phyloP scores from a whole-genome alignment of 2,329 filamentous ascomycete genomes.

The Trichoderma breve region DNA sequence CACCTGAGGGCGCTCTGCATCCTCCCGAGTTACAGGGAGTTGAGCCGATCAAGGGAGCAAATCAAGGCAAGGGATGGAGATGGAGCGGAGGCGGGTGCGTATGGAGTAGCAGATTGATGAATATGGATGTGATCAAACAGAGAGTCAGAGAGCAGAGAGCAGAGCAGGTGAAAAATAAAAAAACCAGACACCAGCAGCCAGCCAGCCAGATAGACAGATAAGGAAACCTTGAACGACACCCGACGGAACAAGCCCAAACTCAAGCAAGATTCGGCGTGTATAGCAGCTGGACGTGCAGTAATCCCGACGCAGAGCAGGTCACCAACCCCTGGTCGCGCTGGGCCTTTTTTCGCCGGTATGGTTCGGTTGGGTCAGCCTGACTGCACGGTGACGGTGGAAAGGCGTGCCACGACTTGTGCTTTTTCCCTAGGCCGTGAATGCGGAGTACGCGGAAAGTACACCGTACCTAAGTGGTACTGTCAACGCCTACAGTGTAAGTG shows the following conservation, averaged over 20 bases:
- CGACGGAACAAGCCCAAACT: not conserved
- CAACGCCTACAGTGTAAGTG: not conserved
- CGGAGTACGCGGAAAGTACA: conserved; percentile 1
- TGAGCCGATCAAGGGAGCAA: not conserved
- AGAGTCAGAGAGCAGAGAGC: not conserved
- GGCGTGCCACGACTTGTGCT: not conserved
- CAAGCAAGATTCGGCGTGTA: not conserved
- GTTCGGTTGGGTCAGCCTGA: conserved; percentile 4
- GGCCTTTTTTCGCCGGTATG: not conserved
- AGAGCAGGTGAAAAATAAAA: not conserved
- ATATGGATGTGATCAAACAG: not conserved
- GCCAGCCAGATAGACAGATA: not conserved
- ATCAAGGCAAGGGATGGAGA: not conserved
- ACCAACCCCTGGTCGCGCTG: not conserved
- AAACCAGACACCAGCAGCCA: not conserved
- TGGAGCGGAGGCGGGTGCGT: not conserved
- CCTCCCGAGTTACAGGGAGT: conserved; percentile 6
- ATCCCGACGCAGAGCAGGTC: not conserved
- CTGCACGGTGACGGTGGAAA: conserved; percentile 8
- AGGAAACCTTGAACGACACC: not conserved
- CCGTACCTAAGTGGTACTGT: conserved; percentile 5
- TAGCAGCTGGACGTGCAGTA: not conserved
- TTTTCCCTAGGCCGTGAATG: not conserved
- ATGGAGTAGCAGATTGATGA: not conserved
- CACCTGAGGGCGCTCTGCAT: conserved; percentile 29